Base-by-base conservation (phyloP, 1,139 yeast genomes). In the Lodderomyces elongisporus region DNA sequence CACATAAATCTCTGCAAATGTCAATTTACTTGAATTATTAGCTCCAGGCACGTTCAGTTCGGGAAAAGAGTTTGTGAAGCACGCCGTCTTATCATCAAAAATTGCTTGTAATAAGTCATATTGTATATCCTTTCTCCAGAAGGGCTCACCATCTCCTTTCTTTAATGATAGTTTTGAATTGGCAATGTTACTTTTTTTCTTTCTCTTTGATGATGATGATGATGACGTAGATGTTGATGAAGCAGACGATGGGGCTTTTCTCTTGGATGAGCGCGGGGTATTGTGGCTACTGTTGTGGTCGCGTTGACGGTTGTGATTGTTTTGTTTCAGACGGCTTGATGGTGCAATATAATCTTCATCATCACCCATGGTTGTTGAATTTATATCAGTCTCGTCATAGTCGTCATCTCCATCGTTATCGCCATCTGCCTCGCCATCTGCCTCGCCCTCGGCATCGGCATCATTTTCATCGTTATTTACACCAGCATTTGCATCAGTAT, bases 61-160 rank as follows among this genome's bases (percentile, higher is more conserved):
- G 4, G 63, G 56, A 38, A 69, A 72, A 13, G 55, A 67, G 49
- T 85, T 85, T 14, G 81, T 77, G 58, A 91, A 91, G 4, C 84
- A 87, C 29, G 70, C 61, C 25, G 70, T 60, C 16, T 70, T 64
- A 50, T 88, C 81, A 46, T 73, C 69, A 49, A 91, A 83, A 14
- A 91, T 56, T 17, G 67, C 64, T 32, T 68, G 65, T 37, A 91
- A 61, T 47, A 89, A 85, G 46, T 83, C 91, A 54, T 80, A 85
- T 53, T 89, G 96, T 37, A 91, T 81, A 49, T 91, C 97, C 40
- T 65, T 74, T 33, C 97, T 69, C 83, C 94, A 84, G 41, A 89
- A 77, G 13, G 95, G 95, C 48, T 85, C 95, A 4, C 97, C 96
- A 51, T 91, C 97, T 13, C 78, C 70, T 52, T 89, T 89, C 56